Evolutionary conservation across 2,329 filamentous ascomycete genomes (phyloP), one percentile per base, ranked within the genome.

Genomic region (Monosporascus sp.): DNA sequence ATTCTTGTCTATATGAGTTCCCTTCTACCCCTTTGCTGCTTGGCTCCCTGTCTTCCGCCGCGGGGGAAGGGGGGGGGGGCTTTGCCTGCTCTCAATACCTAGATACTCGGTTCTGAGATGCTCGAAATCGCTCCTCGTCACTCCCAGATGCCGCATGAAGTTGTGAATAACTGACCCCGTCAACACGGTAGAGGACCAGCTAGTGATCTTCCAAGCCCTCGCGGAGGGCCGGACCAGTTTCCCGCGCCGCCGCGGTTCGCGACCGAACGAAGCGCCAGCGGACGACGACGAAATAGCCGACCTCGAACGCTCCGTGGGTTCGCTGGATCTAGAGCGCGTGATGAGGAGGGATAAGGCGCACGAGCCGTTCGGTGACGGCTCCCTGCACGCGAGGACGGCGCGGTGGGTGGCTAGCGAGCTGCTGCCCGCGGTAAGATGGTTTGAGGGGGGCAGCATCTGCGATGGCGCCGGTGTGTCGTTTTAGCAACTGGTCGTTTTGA

Each of bases 131-230:
- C 31, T 5, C 31, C 28, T 11, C 28, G 31, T 35, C 31, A 5
- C 9, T 14, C 31, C 11, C 31, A 35, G 31, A 11, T 2, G 31
- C 9, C 31, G 5, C 31, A 14, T 5, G 31, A 14, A 35, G 31
- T 5, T 9, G 4, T 35, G 5, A 35, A 35, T 5, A 14, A 14
- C 31, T 35, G 11, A 35, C 5, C 11, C 11, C 31, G 31, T 35
- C 14, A 35, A 35, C 31, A 35, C 31, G 31, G 31, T 14, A 35
- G 31, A 85, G 66, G 84, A 86, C 64, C 83, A 86, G 64, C 60
- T 86, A 24, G 69, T 85, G 3, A 70, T 82, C 18, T 84, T 85
- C 60, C 82, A 86, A 65, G 78, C 79, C 4, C 68, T 86, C 9
- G 78, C 80, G 1, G 71, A 76, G 14, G 81, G 79, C 0, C 70